phyloP scores from a whole-genome alignment of 345 rosid species.

The Gossypium rotundifolium region DNA sequence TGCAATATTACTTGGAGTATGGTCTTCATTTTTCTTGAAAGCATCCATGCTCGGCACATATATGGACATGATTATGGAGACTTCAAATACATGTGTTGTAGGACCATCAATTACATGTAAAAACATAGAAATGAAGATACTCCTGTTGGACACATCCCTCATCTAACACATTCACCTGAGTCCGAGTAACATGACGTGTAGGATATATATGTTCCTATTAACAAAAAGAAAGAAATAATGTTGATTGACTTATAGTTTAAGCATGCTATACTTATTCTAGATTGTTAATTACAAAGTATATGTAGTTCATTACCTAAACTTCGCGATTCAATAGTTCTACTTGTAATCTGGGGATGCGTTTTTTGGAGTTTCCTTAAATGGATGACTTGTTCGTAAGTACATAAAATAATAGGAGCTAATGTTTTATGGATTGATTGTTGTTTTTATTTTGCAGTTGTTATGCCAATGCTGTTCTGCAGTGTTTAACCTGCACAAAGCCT shows the following conservation, averaged over 20 bases:
- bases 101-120: neutral
- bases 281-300: neutral
- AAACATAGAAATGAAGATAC: neutral
- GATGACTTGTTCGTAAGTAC: neutral
- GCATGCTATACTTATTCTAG: neutral
- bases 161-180: neutral
- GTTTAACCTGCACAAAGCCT: conserved; percentile 76
- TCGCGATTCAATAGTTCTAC: neutral
- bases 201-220: neutral
- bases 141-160: neutral
- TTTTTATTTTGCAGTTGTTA: conserved; percentile 55
- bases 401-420: neutral
- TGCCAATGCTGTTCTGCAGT: conserved; percentile 87
- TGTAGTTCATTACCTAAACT: neutral
- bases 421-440: conserved; percentile 4
- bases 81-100: neutral
- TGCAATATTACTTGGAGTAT: neutral
- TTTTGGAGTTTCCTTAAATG: neutral
- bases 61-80: neutral
- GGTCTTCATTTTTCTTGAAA: neutral
- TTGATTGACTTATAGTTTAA: neutral
- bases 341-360: neutral
- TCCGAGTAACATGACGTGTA: neutral
- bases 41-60: neutral
- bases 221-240: neutral